Evolutionary conservation across 805 yeast genomes (phyloP).

Genomic region (Candida palmyrensis): DNA sequence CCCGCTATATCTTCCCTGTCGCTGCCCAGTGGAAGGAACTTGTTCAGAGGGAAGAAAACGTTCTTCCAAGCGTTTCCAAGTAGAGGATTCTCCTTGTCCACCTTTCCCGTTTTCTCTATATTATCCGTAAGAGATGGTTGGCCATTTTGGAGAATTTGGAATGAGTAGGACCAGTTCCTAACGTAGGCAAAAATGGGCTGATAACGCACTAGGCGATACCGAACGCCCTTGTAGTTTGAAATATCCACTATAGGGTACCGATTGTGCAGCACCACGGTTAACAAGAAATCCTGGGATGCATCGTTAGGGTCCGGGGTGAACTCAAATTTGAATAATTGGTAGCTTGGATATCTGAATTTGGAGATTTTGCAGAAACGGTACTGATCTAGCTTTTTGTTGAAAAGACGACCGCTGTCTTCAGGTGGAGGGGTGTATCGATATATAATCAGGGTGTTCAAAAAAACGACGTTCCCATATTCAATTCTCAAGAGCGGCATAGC

Average conservation of each 20-base stretch:
- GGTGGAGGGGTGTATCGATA: background rate
- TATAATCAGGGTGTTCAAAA: background rate
- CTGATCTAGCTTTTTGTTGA: background rate
- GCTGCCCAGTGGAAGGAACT: no score
- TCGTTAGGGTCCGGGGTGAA: conserved; percentile 1
- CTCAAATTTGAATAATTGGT: background rate
- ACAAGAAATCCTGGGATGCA: background rate
- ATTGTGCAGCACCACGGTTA: background rate
- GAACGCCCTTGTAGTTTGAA: background rate
- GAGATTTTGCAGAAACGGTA: conserved; percentile 1
- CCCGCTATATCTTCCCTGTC: no score
- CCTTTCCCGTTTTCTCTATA: background rate
- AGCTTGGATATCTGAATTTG: background rate
- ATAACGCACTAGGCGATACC: background rate
- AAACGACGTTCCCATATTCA: background rate
- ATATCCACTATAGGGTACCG: background rate
- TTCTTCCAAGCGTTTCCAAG: conserved; percentile 1
- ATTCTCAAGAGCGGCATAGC: background rate
- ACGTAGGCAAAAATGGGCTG: background rate
- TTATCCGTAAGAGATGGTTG: background rate
- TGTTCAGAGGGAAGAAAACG: no score
- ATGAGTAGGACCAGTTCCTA: background rate
- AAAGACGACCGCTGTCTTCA: background rate
- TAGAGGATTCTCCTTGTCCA: background rate
- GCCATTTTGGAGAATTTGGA: background rate